Percentiles rank a stretch among this genome's conserved stretches.
Evolutionary conservation across 208 protist species (phyloP).

Genomic region (Porcisia deanei): DNA sequence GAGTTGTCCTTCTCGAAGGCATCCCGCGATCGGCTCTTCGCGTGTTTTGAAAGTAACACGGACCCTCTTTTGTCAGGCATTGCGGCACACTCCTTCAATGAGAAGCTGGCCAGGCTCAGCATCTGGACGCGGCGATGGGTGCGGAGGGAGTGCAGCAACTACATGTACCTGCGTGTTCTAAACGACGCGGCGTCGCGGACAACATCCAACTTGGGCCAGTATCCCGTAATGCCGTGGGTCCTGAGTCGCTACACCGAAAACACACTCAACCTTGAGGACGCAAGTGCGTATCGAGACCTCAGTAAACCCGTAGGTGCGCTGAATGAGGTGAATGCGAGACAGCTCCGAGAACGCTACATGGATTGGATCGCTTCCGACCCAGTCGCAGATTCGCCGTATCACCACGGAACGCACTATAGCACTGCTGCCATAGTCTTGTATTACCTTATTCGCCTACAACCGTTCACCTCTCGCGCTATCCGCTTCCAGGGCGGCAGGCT

Average conservation of each 20-base stretch:
- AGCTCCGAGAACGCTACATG: conserved; percentile 76
- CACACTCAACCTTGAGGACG: conserved; percentile 76
- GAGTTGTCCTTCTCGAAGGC: conserved; percentile 66
- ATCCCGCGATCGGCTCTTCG: conserved; percentile 38
- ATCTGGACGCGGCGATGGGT: conserved; percentile 71
- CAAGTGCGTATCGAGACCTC: conserved; percentile 87
- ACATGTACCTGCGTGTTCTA: conserved; percentile 87
- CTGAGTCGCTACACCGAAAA: conserved; percentile 74
- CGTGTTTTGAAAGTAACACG: conserved; percentile 29
- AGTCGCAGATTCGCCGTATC: conserved; percentile 79
- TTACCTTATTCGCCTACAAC: conserved; percentile 96
- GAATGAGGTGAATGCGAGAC: conserved; percentile 53
- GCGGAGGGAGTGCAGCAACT: conserved; percentile 85
- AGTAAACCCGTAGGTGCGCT: conserved; percentile 96
- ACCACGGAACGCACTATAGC: conserved; percentile 98
- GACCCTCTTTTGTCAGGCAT: conserved; percentile 36
- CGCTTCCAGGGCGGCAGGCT: conserved; percentile 87
- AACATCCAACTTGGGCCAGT: conserved; percentile 91
- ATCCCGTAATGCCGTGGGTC: conserved; percentile 96
- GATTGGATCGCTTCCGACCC: conserved; percentile 66
- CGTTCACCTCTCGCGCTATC: conserved; percentile 91
- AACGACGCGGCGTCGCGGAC: conserved; percentile 92
- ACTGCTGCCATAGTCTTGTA: conserved; percentile 94
- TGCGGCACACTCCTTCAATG: conserved; percentile 33
- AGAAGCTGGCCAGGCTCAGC: conserved; percentile 41